These are phyloP conservation scores for Stipa capillata DNA, from an alignment of 176 grass and related monocot genomes.

Conservation along the genomic window DNA sequence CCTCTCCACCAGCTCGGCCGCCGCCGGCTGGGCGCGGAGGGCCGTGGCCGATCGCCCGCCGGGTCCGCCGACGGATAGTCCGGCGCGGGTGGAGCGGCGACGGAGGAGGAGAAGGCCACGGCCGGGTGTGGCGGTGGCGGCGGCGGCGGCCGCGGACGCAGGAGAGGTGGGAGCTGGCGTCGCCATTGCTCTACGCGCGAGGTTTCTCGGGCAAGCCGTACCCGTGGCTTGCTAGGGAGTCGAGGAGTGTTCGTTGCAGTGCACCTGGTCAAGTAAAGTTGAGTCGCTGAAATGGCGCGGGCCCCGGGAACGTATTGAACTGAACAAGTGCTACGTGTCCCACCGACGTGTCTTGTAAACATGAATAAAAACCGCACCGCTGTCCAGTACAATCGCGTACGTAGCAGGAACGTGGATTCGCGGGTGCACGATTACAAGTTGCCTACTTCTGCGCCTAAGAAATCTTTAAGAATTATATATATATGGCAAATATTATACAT, in stretches of 20 bases:
- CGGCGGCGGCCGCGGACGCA: not conserved
- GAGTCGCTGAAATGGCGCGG: not conserved
- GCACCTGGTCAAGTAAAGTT: not conserved
- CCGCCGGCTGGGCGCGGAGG: not conserved
- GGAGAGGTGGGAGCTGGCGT: conserved; percentile 4
- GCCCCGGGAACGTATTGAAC: not conserved
- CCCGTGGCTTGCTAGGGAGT: not conserved
- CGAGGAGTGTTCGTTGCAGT: not conserved
- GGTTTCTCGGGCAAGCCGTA: conserved; percentile 1
- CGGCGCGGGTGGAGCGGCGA: not conserved
- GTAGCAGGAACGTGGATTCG: no score
- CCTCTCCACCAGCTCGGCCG: conserved; percentile 38
- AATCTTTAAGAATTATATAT: no score
- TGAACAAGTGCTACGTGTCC: not conserved
- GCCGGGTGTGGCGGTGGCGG: not conserved
- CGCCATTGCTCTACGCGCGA: conserved; percentile 1
- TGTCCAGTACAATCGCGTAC: no score
- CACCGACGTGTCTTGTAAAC: no score
- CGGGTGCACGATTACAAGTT: no score
- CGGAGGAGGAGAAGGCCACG: not conserved
- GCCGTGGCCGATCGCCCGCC: not conserved
- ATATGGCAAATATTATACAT: no score
- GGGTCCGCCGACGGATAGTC: not conserved
- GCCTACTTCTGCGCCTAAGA: no score
- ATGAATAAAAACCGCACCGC: no score